These are phyloP conservation scores for Tolypocladium cylindrosporum DNA, from an alignment of 2,329 filamentous ascomycete genomes.

Conservation along the genomic window DNA sequence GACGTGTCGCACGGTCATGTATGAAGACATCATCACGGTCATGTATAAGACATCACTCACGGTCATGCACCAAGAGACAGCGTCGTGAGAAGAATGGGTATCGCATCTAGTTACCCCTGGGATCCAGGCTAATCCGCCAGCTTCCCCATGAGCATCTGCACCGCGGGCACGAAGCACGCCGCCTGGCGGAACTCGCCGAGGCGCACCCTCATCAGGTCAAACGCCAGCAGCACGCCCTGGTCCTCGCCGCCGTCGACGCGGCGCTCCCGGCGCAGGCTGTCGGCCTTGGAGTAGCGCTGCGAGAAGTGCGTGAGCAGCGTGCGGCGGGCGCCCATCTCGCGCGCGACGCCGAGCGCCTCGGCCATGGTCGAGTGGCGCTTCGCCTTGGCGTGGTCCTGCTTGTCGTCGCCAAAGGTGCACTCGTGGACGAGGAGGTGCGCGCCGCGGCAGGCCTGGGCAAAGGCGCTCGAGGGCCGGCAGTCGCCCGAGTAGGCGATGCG, in stretches of 20 bases:
- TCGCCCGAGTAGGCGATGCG: slow-evolving; percentile 92
- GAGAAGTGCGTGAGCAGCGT: slow-evolving; percentile 90
- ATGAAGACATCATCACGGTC: no score
- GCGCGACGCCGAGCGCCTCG: slow-evolving; percentile 73
- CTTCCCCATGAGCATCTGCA: slow-evolving; percentile 40
- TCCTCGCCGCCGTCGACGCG: slow-evolving; percentile 22
- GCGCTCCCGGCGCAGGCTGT: slow-evolving; percentile 15
- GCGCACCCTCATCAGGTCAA: slow-evolving; percentile 69
- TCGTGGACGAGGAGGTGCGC: slow-evolving; percentile 88
- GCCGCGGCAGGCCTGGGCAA: slow-evolving; percentile 60
- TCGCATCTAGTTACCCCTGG: background rate
- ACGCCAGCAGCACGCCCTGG: slow-evolving; percentile 54
- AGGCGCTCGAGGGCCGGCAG: slow-evolving; percentile 66
- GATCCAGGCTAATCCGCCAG: slow-evolving; percentile 7
- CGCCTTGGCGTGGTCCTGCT: slow-evolving; percentile 63
- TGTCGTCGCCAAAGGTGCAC: slow-evolving; percentile 88
- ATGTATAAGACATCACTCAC: no score
- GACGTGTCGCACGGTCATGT: no score
- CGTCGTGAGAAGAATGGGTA: background rate
- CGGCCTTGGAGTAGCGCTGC: slow-evolving; percentile 74
- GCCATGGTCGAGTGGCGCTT: slow-evolving; percentile 88
- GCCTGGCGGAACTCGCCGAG: slow-evolving; percentile 61
- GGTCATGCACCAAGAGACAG: background rate
- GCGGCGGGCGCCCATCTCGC: slow-evolving; percentile 67
- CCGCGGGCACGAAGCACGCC: slow-evolving; percentile 49